These are phyloP conservation scores for Acephala macrosclerotiorum DNA, from an alignment of 2,329 filamentous ascomycete species.

Conservation along the genomic window DNA sequence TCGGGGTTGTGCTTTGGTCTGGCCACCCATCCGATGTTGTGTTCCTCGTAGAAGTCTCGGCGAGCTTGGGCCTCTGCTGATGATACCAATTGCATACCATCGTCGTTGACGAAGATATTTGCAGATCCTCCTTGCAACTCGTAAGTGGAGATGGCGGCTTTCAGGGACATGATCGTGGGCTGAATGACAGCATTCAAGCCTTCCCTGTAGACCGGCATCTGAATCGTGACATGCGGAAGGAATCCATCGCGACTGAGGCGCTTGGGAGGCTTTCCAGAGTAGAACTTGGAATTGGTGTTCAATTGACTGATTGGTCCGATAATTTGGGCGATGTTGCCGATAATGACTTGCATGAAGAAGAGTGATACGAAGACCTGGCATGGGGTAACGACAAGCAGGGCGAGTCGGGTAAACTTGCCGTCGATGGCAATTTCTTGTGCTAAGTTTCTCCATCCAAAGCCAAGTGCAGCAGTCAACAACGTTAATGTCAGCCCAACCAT, in stretches of 20 bases:
- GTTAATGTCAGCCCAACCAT: slow-evolving; percentile 60
- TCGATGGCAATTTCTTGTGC: slow-evolving; percentile 63
- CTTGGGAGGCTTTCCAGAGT: slow-evolving; percentile 44
- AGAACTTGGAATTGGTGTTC: slow-evolving; percentile 52
- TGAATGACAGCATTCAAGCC: slow-evolving; percentile 57
- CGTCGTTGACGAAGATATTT: slow-evolving; percentile 73
- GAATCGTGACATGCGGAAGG: slow-evolving; percentile 57
- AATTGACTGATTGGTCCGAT: slow-evolving; percentile 58
- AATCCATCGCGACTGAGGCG: slow-evolving; percentile 48
- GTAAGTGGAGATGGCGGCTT: slow-evolving; percentile 64
- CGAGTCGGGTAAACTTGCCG: slow-evolving; percentile 58
- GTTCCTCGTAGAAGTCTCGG: slow-evolving; percentile 63
- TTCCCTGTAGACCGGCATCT: slow-evolving; percentile 60
- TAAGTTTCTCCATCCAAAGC: slow-evolving; percentile 61
- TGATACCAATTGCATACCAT: slow-evolving; percentile 69
- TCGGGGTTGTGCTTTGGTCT: slow-evolving; percentile 60
- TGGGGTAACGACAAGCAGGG: slow-evolving; percentile 58
- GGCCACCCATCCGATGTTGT: slow-evolving; percentile 64
- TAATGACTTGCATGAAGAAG: slow-evolving; percentile 59
- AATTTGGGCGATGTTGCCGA: slow-evolving; percentile 58
- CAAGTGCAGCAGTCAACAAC: slow-evolving; percentile 60
- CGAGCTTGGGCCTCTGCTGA: slow-evolving; percentile 56
- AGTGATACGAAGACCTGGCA: slow-evolving; percentile 62
- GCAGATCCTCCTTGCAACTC: slow-evolving; percentile 70
- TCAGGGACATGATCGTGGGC: slow-evolving; percentile 62